These are phyloP conservation scores for Chrysanthemum lavandulifolium DNA, from an alignment of 129 eudicot species.

Conservation along the genomic window DNA sequence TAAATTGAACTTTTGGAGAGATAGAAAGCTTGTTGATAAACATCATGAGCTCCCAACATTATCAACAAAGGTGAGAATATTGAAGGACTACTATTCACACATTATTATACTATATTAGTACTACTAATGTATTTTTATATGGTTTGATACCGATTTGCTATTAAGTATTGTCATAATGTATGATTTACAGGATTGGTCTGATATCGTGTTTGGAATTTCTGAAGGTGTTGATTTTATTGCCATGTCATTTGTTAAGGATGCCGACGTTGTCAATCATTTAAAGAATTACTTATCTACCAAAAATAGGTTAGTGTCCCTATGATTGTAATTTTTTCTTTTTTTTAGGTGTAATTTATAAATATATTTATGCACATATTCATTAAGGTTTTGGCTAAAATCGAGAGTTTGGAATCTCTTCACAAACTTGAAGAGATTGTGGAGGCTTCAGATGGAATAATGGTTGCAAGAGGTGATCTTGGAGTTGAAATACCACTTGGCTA, in stretches of 20 bases:
- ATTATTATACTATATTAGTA: neutral
- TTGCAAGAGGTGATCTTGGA: constrained; percentile 86
- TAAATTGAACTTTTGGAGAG: constrained; percentile 75
- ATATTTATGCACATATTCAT: constrained; percentile 29
- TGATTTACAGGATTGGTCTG: constrained; percentile 71
- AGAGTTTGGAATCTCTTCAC: constrained; percentile 53
- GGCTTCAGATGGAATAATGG: constrained; percentile 80
- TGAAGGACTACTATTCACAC: too few species aligned
- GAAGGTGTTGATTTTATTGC: constrained; percentile 75
- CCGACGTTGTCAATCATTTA: constrained; percentile 49
- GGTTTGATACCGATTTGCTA: neutral
- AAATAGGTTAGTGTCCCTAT: constrained; percentile 37
- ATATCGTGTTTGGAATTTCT: constrained; percentile 68
- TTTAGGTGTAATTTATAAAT: too few species aligned
- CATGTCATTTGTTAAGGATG: constrained; percentile 68
- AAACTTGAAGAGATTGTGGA: constrained; percentile 60
- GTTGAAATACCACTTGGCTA: constrained; percentile 76
- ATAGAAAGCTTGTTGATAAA: constrained; percentile 56
- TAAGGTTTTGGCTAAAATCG: constrained; percentile 69
- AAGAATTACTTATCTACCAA: constrained; percentile 48
- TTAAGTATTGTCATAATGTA: constrained; percentile 5
- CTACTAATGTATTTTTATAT: neutral
- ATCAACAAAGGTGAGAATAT: constrained; percentile 45
- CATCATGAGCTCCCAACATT: constrained; percentile 60
- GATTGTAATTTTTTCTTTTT: too few species aligned